A percentile compares a stretch with the other conserved stretches of the same genome.
Conservation (phyloP, 257 asterid species). For the Fraxinus excelsior region DNA sequence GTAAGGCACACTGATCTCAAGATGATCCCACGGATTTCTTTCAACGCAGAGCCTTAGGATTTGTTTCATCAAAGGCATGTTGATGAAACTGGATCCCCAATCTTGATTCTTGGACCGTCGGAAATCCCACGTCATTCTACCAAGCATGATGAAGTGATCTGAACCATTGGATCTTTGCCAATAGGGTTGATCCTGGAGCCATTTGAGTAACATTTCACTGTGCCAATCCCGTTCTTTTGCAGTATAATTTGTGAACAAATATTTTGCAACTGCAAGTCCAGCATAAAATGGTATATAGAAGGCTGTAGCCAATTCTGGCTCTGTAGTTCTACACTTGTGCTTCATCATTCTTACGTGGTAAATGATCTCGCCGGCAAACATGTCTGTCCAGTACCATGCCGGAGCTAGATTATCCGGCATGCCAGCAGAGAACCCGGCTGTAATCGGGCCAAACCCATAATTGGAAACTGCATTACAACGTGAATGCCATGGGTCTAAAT, state of each 20-base stretch:
- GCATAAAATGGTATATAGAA: conserved; percentile 66
- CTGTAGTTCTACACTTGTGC: conserved; percentile 52
- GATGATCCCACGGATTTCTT: conserved; percentile 54
- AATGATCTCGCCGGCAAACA: conserved; percentile 57
- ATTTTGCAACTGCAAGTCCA: conserved; percentile 49
- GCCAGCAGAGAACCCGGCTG: conserved; percentile 23
- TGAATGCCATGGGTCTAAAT: conserved; percentile 65
- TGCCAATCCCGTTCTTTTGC: conserved; percentile 46
- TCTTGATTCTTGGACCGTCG: conserved; percentile 44
- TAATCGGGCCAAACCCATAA: conserved; percentile 55
- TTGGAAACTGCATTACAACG: conserved; percentile 58
- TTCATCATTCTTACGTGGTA: conserved; percentile 44
- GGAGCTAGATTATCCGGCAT: conserved; percentile 44
- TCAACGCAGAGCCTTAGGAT: conserved; percentile 48
- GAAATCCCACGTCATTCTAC: conserved; percentile 70
- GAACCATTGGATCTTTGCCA: conserved; percentile 51
- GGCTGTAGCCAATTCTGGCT: conserved; percentile 60
- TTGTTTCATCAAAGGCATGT: conserved; percentile 54
- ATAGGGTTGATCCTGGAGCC: conserved; percentile 45
- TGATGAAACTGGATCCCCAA: conserved; percentile 63
- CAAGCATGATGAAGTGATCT: conserved; percentile 63
- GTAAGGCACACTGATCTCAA: conserved; percentile 62
- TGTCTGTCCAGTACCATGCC: conserved; percentile 73
- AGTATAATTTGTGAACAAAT: conserved; percentile 41
- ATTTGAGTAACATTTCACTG: conserved; percentile 36